Percentiles rank a stretch among this genome's conserved stretches.
Conservation (phyloP, 257 asterid species). For the Marsdenia floribunda region DNA sequence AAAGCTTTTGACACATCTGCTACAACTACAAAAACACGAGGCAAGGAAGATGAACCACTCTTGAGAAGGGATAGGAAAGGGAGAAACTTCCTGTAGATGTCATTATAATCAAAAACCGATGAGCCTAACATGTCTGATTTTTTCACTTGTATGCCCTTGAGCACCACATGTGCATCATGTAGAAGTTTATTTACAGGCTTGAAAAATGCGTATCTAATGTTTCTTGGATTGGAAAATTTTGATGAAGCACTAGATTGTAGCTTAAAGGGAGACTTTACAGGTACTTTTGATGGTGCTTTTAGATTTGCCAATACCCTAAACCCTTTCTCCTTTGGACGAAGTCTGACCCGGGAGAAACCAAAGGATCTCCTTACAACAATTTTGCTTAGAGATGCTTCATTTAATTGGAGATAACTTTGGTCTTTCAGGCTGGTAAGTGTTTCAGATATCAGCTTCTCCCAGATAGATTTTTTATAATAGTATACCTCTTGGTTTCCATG, state of each 20-base stretch:
- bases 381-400: slow-evolving; percentile 26
- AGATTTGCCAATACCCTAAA: slow-evolving; percentile 76
- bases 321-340: slow-evolving; percentile 66
- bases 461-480: slow-evolving; percentile 54
- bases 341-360: slow-evolving; percentile 80
- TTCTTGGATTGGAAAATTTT: slow-evolving; percentile 19
- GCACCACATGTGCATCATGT: slow-evolving; percentile 55
- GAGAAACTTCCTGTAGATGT: slow-evolving; percentile 56
- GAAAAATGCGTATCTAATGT: slow-evolving; percentile 19
- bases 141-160: slow-evolving; percentile 45
- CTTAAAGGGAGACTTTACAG: slow-evolving; percentile 19
- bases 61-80: slow-evolving; percentile 53
- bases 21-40: slow-evolving; percentile 57
- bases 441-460: slow-evolving; percentile 54
- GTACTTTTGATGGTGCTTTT: slow-evolving; percentile 66
- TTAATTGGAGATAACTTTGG: slow-evolving; percentile 32
- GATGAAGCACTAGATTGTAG: slow-evolving; percentile 19
- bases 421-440: slow-evolving; percentile 35
- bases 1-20: slow-evolving; percentile 86
- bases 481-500: slow-evolving; percentile 59
- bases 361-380: slow-evolving; percentile 46
- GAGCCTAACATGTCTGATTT: slow-evolving; percentile 74
- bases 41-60: slow-evolving; percentile 35
- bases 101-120: slow-evolving; percentile 83
- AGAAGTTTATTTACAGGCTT: slow-evolving; percentile 72